Percentiles rank a stretch among this genome's conserved stretches.
Evolutionary conservation across 805 yeast species (phyloP).

Genomic region (Yarrowia sp.): DNA sequence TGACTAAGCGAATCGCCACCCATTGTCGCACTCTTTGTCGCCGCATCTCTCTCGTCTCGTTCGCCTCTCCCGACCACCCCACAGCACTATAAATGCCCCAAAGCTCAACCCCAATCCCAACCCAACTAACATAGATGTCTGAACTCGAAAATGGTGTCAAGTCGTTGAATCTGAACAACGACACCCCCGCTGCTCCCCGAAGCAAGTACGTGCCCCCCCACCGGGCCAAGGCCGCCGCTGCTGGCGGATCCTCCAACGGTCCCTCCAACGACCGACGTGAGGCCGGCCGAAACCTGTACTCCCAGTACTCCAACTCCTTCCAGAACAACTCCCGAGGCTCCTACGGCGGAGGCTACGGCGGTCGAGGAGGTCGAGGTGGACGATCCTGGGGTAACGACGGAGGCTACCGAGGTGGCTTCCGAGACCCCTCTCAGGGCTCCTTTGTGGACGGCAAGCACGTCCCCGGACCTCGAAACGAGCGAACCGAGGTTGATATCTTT

Average conservation of each 20-base stretch:
- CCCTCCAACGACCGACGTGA: conserved; percentile 25
- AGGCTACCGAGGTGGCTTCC: conserved; percentile 48
- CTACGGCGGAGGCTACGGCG: conserved; percentile 49
- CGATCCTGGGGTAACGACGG: conserved; percentile 45
- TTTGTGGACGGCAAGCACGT: conserved; percentile 88
- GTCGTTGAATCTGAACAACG: conserved; percentile 39
- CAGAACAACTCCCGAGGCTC: conserved; percentile 44
- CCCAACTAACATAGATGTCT: conserved; percentile 39
- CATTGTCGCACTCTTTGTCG: no score
- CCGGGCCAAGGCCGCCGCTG: conserved; percentile 39
- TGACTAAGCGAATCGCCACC: no score
- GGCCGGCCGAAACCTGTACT: conserved; percentile 41
- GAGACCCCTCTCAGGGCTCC: conserved; percentile 69
- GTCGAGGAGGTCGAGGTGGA: conserved; percentile 49
- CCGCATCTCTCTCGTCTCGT: no score
- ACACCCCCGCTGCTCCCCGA: conserved; percentile 35
- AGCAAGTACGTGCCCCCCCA: conserved; percentile 39
- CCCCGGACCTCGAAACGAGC: conserved; percentile 76
- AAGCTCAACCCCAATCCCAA: no score
- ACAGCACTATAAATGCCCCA: neutral
- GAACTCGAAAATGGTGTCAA: conserved; percentile 38
- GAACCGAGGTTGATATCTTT: conserved; percentile 78
- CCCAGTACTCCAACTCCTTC: conserved; percentile 44
- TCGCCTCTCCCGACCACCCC: neutral
- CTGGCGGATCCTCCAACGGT: conserved; percentile 6